Percentiles rank a stretch among this genome's conserved stretches.
phyloP scores from a whole-genome alignment of 768 basidiomycete species.

The Cystofilobasidium capitatum region DNA sequence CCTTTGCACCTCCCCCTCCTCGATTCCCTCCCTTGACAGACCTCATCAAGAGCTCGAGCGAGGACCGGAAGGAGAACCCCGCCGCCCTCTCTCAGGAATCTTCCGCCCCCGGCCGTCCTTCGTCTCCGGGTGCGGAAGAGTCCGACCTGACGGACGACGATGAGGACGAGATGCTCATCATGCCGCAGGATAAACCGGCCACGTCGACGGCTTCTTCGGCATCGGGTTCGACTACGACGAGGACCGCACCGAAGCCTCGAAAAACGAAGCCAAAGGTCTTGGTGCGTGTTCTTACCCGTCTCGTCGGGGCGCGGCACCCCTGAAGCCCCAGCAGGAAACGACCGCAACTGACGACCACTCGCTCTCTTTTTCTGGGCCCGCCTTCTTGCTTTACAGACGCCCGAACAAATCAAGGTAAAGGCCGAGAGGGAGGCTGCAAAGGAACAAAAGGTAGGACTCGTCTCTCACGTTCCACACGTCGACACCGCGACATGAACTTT shows the following conservation, averaged over 20 bases:
- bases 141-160: neutral
- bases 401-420: too few species aligned
- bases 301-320: too few species aligned
- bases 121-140: neutral
- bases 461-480: too few species aligned
- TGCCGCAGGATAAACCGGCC: neutral
- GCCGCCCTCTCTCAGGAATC: too few species aligned
- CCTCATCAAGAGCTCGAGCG: neutral
- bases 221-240: neutral
- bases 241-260: neutral
- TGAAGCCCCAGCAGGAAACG: too few species aligned
- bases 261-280: constrained; percentile 9
- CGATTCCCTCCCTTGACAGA: neutral
- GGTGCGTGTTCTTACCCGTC: neutral
- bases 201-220: neutral
- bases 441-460: too few species aligned
- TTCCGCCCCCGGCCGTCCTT: neutral
- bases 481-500: too few species aligned
- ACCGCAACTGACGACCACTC: too few species aligned
- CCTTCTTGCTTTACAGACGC: neutral
- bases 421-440: too few species aligned
- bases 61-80: neutral
- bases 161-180: neutral
- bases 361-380: neutral
- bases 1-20: neutral